Base-by-base conservation (phyloP, 2,329 filamentous ascomycete species). In the Monilinia polystroma region DNA sequence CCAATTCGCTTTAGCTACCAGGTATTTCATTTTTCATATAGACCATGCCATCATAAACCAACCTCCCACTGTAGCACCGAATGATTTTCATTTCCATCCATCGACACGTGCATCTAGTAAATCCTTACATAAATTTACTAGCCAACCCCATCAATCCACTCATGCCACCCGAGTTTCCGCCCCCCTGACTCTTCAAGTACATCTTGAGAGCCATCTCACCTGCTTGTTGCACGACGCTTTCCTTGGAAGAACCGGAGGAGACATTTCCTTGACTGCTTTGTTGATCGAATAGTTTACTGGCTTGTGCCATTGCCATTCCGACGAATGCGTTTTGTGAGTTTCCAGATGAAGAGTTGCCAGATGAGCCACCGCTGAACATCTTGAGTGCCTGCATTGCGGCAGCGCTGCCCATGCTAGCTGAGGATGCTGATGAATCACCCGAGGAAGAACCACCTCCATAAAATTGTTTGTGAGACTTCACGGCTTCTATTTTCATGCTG, bases 191-290 rank as follows among this genome's bases (percentile, higher is more conserved):
- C 85, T 96, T 93, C 81, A 96, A 80, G 78, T 93, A 97, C 86
- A 97, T 90, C 85, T 96, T 93, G 73, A 97, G 78, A 3, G 93
- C 93, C 85, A 91, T 90, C 83, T 96, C 89, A 1, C 88, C 93
- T 3, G 93, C 93, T 77, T 88, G 82, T 76, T 90, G 87, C 57
- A 97, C 81, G 60, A 87, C 92, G 58, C 87, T 88, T 79, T 97
- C 87, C 85, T 97, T 97, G 79, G 86, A 90, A 6, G 89, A 85
- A 35, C 84, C 83, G 32, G 82, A 78, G 3, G 80, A 76, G 26
- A 86, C 80, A 72, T 84, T 82, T 72, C 85, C 85, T 71, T 83
- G 77, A 12, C 81, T 78, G 41, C 81, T 77, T 77, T 87, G 85
- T 75, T 81, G 79, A 71, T 89, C 86, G 72, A 89, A 88, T 26